Conservation (phyloP, 2,329 filamentous ascomycete genomes). For the Aspergillus intermedius region DNA sequence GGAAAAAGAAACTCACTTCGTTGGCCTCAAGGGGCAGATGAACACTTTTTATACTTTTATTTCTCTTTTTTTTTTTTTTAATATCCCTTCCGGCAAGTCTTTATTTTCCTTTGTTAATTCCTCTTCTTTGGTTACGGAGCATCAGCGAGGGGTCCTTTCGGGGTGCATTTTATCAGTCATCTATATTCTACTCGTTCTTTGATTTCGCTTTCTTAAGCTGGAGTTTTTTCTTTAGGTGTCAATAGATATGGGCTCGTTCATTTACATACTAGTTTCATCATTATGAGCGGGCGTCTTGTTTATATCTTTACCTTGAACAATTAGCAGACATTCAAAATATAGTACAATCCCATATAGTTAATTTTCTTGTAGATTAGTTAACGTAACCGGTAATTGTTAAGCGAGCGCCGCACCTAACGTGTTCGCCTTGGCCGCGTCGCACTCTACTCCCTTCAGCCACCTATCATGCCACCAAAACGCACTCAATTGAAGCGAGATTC, state of each 20-base stretch:
- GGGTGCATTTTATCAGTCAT: constrained; percentile 10
- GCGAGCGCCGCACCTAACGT: no score
- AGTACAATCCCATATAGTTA: not conserved
- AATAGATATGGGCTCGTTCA: not conserved
- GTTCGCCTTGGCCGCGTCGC: no score
- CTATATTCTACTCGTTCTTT: constrained; percentile 6
- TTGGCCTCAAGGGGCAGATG: constrained; percentile 31
- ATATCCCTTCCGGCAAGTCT: not conserved
- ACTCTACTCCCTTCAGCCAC: no score
- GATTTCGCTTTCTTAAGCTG: constrained; percentile 9
- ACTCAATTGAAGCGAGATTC: no score
- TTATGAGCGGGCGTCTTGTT: constrained; percentile 11
- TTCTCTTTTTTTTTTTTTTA: not conserved
- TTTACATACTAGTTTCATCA: not conserved
- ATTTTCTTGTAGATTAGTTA: no score
- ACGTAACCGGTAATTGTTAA: no score
- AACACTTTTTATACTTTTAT: not conserved
- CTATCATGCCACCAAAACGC: no score
- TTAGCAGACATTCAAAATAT: not conserved
- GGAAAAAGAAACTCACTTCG: constrained; percentile 36
- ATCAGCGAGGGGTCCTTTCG: constrained; percentile 22
- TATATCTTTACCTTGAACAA: not conserved
- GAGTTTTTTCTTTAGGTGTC: constrained; percentile 10
- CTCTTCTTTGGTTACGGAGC: constrained; percentile 14
- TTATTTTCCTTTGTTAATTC: constrained; percentile 6